These are phyloP conservation scores for Apostasia ramifera DNA, from an alignment of 106 monocot genomes.

Conservation along the genomic window DNA sequence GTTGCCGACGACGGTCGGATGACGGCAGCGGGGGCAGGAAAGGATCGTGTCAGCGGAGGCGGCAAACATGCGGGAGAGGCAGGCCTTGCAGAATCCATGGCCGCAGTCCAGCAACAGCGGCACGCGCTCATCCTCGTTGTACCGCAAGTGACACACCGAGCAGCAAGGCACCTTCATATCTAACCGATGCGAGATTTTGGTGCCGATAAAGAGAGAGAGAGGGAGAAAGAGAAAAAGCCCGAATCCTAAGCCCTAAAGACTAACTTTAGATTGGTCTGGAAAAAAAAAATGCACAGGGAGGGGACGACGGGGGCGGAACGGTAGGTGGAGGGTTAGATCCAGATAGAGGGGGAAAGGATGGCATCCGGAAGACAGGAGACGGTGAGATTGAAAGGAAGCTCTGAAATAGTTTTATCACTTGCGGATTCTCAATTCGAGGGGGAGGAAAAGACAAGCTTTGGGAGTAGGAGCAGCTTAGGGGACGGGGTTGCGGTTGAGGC, in stretches of 20 bases:
- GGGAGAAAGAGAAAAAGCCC: neutral
- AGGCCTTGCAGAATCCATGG: slow-evolving; percentile 87
- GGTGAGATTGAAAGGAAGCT: neutral
- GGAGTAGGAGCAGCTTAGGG: neutral
- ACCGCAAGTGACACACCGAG: slow-evolving; percentile 80
- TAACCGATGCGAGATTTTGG: neutral
- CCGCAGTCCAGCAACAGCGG: slow-evolving; percentile 92
- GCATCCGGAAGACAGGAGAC: neutral
- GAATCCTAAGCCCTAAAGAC: slow-evolving; percentile 5
- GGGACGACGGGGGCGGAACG: neutral
- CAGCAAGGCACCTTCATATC: slow-evolving; percentile 91
- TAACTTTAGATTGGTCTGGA: neutral
- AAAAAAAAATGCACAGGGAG: neutral
- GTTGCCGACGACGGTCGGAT: slow-evolving; percentile 85
- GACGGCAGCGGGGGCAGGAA: slow-evolving; percentile 89
- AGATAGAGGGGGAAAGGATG: neutral
- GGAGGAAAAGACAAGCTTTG: neutral
- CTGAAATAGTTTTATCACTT: neutral
- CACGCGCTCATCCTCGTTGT: slow-evolving; percentile 79
- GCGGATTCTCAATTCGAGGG: neutral
- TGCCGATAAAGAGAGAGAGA: neutral
- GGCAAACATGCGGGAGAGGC: slow-evolving; percentile 86
- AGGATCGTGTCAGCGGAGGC: slow-evolving; percentile 53
- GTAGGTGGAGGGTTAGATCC: neutral
- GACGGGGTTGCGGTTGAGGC: neutral